Evolutionary conservation across 805 yeast genomes (phyloP).

Genomic region (Lachancea sp.): DNA sequence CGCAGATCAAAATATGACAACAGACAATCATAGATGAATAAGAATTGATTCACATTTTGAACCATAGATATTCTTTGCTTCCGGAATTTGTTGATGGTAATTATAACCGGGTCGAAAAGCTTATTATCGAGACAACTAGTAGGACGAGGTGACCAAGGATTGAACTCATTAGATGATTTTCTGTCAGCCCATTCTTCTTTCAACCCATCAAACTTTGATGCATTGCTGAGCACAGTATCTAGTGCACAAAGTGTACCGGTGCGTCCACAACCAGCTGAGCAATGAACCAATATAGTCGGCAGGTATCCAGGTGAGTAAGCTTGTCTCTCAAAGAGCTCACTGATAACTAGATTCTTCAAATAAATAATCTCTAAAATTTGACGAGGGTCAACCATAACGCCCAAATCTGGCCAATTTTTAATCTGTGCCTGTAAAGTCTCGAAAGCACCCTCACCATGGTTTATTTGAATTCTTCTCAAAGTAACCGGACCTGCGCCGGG

Average conservation of each 20-base stretch:
- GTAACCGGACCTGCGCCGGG: constrained; percentile 18
- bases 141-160: constrained; percentile 6
- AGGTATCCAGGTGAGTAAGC: constrained; percentile 24
- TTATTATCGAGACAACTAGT: constrained; percentile 6
- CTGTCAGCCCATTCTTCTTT: constrained; percentile 14
- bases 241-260: constrained; percentile 83
- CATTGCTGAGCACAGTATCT: constrained; percentile 48
- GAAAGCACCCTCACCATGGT: constrained; percentile 33
- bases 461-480: constrained; percentile 37
- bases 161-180: background rate
- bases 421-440: constrained; percentile 70
- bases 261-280: constrained; percentile 96
- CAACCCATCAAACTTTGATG: constrained; percentile 20
- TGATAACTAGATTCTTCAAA: constrained; percentile 40
- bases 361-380: constrained; percentile 52
- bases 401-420: constrained; percentile 79
- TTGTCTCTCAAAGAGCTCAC: constrained; percentile 16
- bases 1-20: constrained; percentile 23
- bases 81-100: constrained; percentile 59
- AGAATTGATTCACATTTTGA: constrained; percentile 68
- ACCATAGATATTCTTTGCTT: constrained; percentile 80
- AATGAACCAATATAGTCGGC: constrained; percentile 67
- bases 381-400: constrained; percentile 48
- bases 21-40: constrained; percentile 62
- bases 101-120: constrained; percentile 48